A percentile compares a stretch with the other conserved stretches of the same genome.
Evolutionary conservation across 352 stramenopile species (phyloP).

Genomic region (Pythium myriotylum): DNA sequence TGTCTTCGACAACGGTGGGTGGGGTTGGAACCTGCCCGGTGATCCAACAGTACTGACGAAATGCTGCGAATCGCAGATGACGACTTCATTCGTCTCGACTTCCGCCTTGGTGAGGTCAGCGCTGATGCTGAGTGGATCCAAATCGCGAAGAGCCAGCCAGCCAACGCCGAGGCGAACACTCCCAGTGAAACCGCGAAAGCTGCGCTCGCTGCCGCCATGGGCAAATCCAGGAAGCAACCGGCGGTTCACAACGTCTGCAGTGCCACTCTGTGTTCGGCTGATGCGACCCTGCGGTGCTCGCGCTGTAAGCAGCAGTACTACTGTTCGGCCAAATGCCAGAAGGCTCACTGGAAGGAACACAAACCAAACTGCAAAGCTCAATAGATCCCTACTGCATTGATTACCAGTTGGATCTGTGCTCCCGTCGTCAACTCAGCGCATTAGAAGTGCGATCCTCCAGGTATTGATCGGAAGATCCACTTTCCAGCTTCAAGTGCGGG

Average conservation of each 20-base stretch:
- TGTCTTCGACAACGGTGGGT: slow-evolving; percentile 85
- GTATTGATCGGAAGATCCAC: not conserved
- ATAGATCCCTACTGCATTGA: slow-evolving; percentile 7
- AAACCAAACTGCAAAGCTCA: slow-evolving; percentile 60
- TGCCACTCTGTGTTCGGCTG: slow-evolving; percentile 68
- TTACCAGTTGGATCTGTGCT: not conserved
- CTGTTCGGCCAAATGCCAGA: slow-evolving; percentile 83
- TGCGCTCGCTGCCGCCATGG: slow-evolving; percentile 31
- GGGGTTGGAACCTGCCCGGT: too few species aligned
- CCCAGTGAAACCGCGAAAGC: slow-evolving; percentile 30
- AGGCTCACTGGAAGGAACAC: slow-evolving; percentile 83
- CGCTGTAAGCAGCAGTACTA: slow-evolving; percentile 87
- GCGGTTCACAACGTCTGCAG: slow-evolving; percentile 59
- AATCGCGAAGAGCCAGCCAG: slow-evolving; percentile 54
- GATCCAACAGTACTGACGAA: too few species aligned
- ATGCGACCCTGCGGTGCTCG: slow-evolving; percentile 73
- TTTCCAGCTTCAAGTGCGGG: not conserved
- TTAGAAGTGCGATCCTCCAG: not conserved
- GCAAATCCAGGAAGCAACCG: slow-evolving; percentile 30
- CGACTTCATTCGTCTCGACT: slow-evolving; percentile 83
- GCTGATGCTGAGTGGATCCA: slow-evolving; percentile 73
- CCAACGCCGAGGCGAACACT: slow-evolving; percentile 28
- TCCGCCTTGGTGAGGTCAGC: slow-evolving; percentile 67
- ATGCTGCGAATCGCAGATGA: slow-evolving; percentile 58
- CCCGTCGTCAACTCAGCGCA: not conserved